Evolutionary conservation across 495 filamentous ascomycete species (phyloP).

Genomic region (Penicillium pulvis): DNA sequence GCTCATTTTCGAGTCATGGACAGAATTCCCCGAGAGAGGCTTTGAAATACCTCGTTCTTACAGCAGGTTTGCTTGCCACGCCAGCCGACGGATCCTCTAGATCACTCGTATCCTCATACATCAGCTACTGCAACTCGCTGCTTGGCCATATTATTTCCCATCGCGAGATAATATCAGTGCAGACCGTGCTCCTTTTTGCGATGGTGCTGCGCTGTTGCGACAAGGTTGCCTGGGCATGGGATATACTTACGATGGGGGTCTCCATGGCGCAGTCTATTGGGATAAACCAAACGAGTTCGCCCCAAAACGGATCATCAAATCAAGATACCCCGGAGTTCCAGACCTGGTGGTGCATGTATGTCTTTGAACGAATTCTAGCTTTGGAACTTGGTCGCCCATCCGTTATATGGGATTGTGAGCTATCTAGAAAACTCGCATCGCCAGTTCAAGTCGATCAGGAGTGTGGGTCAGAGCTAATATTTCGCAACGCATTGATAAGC

Average conservation of each 20-base stretch:
- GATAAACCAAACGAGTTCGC: constrained; percentile 3
- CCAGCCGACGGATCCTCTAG: background rate
- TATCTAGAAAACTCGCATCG: background rate
- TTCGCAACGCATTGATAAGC: constrained; percentile 8
- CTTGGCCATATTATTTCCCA: constrained; percentile 12
- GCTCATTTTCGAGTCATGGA: too few relatives aligned
- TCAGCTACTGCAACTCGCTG: constrained; percentile 16
- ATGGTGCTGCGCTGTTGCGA: constrained; percentile 17
- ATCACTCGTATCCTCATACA: constrained; percentile 8
- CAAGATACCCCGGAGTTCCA: background rate
- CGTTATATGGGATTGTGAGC: constrained; percentile 14
- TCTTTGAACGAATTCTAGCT: constrained; percentile 14
- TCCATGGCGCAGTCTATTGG: constrained; percentile 20
- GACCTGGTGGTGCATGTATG: constrained; percentile 18
- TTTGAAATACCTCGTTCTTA: background rate
- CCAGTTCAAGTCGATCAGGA: background rate
- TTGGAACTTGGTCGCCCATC: constrained; percentile 17
- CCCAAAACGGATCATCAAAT: background rate
- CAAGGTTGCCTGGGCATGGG: constrained; percentile 17
- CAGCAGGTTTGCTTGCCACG: background rate
- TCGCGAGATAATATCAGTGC: constrained; percentile 9
- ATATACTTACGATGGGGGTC: constrained; percentile 15
- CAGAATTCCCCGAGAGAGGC: background rate
- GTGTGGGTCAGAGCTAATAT: background rate
- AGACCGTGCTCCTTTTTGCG: constrained; percentile 12